Conservation (phyloP, 2,329 filamentous ascomycete genomes). For the Pestalotiopsis sp. region DNA sequence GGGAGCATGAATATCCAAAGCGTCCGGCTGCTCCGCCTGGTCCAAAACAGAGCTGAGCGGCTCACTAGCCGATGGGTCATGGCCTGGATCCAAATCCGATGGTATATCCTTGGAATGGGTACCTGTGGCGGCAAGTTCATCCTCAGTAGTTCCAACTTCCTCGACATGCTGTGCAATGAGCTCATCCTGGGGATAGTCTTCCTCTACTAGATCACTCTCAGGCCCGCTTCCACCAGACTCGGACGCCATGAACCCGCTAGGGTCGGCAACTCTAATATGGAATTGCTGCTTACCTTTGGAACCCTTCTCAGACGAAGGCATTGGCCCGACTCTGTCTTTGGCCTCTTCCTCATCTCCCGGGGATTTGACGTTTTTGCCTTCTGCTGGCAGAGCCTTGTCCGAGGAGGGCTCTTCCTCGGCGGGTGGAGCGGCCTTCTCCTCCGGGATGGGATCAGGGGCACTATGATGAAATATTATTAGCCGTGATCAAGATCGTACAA, state of each 20-base stretch:
- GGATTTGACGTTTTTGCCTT: not conserved
- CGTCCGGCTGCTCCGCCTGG: not conserved
- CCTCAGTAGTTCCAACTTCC: conserved; percentile 13
- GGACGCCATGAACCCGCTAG: conserved; percentile 3
- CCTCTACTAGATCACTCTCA: conserved; percentile 12
- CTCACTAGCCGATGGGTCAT: not conserved
- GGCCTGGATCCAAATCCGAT: not conserved
- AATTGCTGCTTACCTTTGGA: conserved; percentile 5
- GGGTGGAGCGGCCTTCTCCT: not conserved
- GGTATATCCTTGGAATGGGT: not conserved
- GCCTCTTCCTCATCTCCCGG: conserved; percentile 4
- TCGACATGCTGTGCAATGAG: not conserved
- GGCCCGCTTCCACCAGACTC: conserved; percentile 11
- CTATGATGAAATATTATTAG: not conserved
- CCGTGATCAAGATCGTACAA: not conserved
- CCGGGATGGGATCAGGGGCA: not conserved
- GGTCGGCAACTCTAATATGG: conserved; percentile 3
- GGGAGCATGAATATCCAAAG: not conserved
- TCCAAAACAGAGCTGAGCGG: not conserved
- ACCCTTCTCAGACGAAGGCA: not conserved
- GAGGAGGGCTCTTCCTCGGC: not conserved
- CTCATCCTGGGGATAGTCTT: not conserved
- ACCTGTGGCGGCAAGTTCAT: conserved; percentile 9
- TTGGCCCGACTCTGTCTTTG: conserved; percentile 10
- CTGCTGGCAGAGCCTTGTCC: not conserved